Evolutionary conservation across 345 rosid genomes (phyloP), one percentile per base, ranked within the genome.

Genomic region (Gossypium thurberi): DNA sequence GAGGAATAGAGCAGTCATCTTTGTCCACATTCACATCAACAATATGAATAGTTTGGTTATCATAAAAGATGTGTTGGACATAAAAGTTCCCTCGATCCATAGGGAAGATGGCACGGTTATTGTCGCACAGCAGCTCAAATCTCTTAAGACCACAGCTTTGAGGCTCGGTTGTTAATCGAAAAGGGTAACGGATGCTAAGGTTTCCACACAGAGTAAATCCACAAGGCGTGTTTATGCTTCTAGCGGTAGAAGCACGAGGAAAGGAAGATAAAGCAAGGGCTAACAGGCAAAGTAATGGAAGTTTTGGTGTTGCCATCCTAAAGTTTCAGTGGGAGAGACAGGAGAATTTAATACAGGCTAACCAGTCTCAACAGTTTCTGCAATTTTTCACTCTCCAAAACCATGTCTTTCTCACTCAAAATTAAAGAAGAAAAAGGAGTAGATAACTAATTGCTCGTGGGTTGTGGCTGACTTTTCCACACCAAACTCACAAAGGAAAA

Each of bases 31-130:
- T 28, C 28, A 10, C 51, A 14, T 70, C 64, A 21, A 55, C 0
- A 12, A 70, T 33, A 6, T 20, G 46, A 37, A 70, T 17, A 7
- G 73, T 70, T n/a, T 18, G 2, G 9, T 70, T 6, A 37, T 1
- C 18, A 17, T 70, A 12, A 20, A 28, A 70, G 73, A 70, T 53
- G 46, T 37, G 1, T 8, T 70, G 46, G 28, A 53, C 51, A 10
- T n/a, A 70, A 62, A 70, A 53, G 8, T 69, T 40, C 43, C 73
- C 73, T 11, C 53, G 10, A 11, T 10, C 37, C 47, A 37, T 12
- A 9, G 50, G 62, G 62, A 70, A 70, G 15, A 70, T 8, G 18
- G 74, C 43, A 33, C 50, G 74, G 37, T 70, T 70, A 14, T 70
- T 55, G 50, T 21, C 50, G 3, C 74, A 56, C 47, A 5, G 20